Evolutionary conservation across 1,284 basidiomycete genomes (phyloP), one percentile per base, ranked within the genome.

Genomic region (Ustilago shanxiensis): DNA sequence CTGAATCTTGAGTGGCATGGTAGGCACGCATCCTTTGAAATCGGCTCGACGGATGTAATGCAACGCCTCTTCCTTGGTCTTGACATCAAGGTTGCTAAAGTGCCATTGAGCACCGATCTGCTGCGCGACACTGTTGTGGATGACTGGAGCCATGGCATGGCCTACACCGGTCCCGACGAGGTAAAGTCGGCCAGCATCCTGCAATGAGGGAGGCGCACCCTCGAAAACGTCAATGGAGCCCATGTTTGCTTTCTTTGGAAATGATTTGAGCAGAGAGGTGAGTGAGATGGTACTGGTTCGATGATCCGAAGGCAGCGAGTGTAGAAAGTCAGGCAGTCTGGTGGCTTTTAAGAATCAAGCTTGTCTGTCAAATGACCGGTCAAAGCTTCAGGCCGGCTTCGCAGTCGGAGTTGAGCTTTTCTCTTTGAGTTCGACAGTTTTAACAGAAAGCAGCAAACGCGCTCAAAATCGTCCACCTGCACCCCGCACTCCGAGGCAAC

Each of bases 1-100:
- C n/a, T 60, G 58, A 13, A 60, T 60, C 58, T 60, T 60, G 49
- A 60, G 26, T 5, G 58, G 58, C 58, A 60, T 60, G 22, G 58
- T 60, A 2, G 58, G 58, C 10, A 60, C 58, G 58, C 58, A 60
- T 10, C 58, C 58, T 29, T 37, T 51, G 49, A 60, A 60, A 24
- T 60, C 58, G 11, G 58, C 20, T 5, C 58, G 47, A 60, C 31
- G 58, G 13, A 60, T 60, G 31, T 52, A 37, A 14, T 44, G 47
- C 58, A 60, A 31, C 20, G 58, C 58, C 26, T 60, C 47, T 18
- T 60, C 58, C 31, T 60, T 60, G 58, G 58, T 39, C 33, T 51
- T 45, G 11, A 60, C 58, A 26, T 60, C 58, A 31, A 60, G 58
- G 20, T 60, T 60, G 31, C 58, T 60, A 22, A 60, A 60, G 24